Evolutionary conservation across 2,329 filamentous ascomycete genomes (phyloP).

Genomic region (Chalaropsis thielavioides): DNA sequence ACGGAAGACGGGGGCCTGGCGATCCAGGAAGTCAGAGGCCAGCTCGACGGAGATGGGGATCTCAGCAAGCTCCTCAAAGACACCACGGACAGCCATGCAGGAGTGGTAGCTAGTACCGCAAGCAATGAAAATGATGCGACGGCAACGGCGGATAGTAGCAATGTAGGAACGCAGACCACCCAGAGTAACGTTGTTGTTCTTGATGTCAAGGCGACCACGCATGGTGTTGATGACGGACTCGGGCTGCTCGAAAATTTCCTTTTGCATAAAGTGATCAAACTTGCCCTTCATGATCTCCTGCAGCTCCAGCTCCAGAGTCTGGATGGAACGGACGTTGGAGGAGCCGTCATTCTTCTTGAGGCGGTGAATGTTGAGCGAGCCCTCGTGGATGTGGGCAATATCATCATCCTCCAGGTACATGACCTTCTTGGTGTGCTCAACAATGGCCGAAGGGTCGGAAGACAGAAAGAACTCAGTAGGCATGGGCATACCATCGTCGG

Average conservation of each 20-base stretch:
- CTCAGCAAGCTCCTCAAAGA: slow-evolving; percentile 95
- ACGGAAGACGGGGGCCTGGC: slow-evolving; percentile 94
- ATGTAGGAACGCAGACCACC: slow-evolving; percentile 96
- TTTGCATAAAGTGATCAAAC: slow-evolving; percentile 99
- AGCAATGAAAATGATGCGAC: slow-evolving; percentile 96
- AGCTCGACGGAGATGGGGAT: slow-evolving; percentile 95
- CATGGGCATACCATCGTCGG: slow-evolving; percentile 94
- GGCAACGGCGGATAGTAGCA: slow-evolving; percentile 86
- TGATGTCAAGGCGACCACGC: slow-evolving; percentile 90
- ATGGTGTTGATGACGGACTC: slow-evolving; percentile 99
- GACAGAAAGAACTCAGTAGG: slow-evolving; percentile 99
- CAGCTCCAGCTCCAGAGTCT: slow-evolving; percentile 95
- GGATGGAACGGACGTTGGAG: slow-evolving; percentile 93
- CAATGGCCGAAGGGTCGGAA: slow-evolving; percentile 92
- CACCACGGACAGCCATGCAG: slow-evolving; percentile 96
- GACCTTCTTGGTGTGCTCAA: slow-evolving; percentile 99
- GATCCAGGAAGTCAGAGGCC: slow-evolving; percentile 94
- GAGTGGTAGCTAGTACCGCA: slow-evolving; percentile 98
- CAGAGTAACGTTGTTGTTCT: slow-evolving; percentile 88
- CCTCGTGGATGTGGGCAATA: slow-evolving; percentile 98
- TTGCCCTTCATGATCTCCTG: slow-evolving; percentile 99
- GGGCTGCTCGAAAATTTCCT: slow-evolving; percentile 99
- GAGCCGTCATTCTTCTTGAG: slow-evolving; percentile 92
- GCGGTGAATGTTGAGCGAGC: slow-evolving; percentile 96
- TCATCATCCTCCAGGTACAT: slow-evolving; percentile 99